These are phyloP conservation scores for Chaetomium olivaceum DNA, from an alignment of 2,329 filamentous ascomycete genomes.

Conservation along the genomic window DNA sequence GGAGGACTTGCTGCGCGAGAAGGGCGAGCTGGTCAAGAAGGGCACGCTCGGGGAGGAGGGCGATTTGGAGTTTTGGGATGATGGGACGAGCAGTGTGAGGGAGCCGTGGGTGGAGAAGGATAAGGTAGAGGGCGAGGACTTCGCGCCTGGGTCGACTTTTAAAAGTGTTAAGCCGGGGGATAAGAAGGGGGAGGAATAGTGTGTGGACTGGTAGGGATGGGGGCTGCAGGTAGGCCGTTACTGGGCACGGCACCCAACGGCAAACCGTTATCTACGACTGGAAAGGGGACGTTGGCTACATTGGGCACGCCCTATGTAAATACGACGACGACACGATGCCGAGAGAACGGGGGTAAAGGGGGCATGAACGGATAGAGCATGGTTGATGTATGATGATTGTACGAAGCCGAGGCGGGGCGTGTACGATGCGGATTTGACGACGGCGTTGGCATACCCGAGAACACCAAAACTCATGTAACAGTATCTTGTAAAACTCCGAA, in stretches of 20 bases:
- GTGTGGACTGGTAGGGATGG: neutral
- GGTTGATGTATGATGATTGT: neutral
- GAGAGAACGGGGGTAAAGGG: neutral
- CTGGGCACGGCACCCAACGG: too few species aligned
- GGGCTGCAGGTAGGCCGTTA: neutral
- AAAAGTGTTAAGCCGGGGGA: constrained; percentile 28
- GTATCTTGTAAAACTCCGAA: constrained; percentile 12
- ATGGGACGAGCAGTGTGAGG: constrained; percentile 53
- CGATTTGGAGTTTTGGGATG: constrained; percentile 91
- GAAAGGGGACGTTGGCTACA: too few species aligned
- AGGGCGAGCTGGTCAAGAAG: constrained; percentile 71
- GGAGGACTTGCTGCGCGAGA: constrained; percentile 75
- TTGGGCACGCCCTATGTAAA: too few species aligned
- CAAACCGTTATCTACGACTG: too few species aligned
- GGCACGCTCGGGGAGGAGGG: constrained; percentile 73
- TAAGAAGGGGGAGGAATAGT: neutral
- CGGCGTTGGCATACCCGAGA: constrained; percentile 25
- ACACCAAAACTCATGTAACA: constrained; percentile 10
- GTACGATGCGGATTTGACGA: constrained; percentile 7
- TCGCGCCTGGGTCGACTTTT: constrained; percentile 37
- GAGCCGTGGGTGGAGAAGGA: constrained; percentile 25
- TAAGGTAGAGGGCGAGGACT: constrained; percentile 13
- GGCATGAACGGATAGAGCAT: neutral
- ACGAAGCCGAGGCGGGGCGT: neutral
- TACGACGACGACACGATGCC: neutral